Evolutionary conservation across 2,329 filamentous ascomycete species (phyloP).

Genomic region (Knufia petricola): DNA sequence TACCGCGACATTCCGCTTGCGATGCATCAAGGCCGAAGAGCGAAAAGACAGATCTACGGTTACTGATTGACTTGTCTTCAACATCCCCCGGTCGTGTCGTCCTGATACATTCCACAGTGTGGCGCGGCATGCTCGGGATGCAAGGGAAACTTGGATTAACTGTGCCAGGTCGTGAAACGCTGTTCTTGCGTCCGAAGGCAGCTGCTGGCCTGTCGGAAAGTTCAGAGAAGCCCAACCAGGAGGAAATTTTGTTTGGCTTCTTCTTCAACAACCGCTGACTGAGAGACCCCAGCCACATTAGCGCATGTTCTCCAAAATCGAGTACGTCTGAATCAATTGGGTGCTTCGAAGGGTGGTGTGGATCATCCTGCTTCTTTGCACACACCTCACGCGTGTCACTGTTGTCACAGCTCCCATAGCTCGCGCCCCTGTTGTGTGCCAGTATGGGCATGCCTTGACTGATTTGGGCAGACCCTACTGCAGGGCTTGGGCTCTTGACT

Average conservation of each 20-base stretch:
- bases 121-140: neutral
- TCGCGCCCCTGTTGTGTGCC: neutral
- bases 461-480: neutral
- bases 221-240: neutral
- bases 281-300: neutral
- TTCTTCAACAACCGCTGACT: neutral
- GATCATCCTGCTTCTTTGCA: neutral
- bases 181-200: neutral
- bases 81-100: neutral
- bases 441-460: neutral
- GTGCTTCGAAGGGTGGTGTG: neutral
- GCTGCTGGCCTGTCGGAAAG: neutral
- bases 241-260: neutral
- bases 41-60: neutral
- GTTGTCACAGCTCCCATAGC: neutral
- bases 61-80: neutral
- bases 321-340: neutral
- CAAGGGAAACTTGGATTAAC: neutral
- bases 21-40: neutral
- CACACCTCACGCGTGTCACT: neutral
- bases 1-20: neutral
- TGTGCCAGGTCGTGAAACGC: neutral
- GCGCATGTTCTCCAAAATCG: neutral
- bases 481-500: neutral
- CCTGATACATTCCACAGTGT: neutral